Base-by-base conservation (phyloP, 176 grass and related monocot species). In the Saccharum spontaneum region DNA sequence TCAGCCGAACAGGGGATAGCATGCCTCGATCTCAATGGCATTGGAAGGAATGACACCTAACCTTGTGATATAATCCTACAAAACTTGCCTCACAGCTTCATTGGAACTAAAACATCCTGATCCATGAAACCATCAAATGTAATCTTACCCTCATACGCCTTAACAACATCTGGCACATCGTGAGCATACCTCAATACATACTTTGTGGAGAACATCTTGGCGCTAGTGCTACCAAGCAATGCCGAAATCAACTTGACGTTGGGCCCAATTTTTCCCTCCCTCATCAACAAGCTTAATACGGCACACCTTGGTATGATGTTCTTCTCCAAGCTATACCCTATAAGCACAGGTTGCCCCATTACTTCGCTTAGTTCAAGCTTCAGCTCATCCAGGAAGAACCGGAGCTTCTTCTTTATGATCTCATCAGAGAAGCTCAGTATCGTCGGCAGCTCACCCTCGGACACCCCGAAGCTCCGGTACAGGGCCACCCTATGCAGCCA, bases 61-160 rank as follows among this genome's bases (percentile, higher is more conserved):
- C 50, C 49, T 67, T 44, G 41, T 16, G 48, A 67, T 67, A 61
- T 17, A 28, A 68, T 15, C 43, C 20, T 4, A 46, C 20, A 1
- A 75, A 24, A 75, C 59, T 20, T 23, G 7, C 28, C 69, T 75
- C 31, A 31, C 48, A 17, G 22, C 22, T 49, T 65, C 10, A 52
- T 31, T 7, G 71, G 59, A 22, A 71, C 62, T 70, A 44, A 57
- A 70, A 60, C 10, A 41, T 13, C 17, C 11, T 1, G 22, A 70
- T 24, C 37, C 48, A 4, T 12, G 45, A 91, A 88, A 49, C 86
- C 90, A 61, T 91, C 18, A 52, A 91, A 88, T 79, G 49, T 65
- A 18, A 91, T 83, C 28, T 91, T 82, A 68, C 86, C 86, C 46
- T 88, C 79, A 34, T 86, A 86, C 28, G 86, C 83, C 48, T 79